These are phyloP conservation scores for Paecilomyces sp. DNA, from an alignment of 2,329 filamentous ascomycete species.

Conservation along the genomic window DNA sequence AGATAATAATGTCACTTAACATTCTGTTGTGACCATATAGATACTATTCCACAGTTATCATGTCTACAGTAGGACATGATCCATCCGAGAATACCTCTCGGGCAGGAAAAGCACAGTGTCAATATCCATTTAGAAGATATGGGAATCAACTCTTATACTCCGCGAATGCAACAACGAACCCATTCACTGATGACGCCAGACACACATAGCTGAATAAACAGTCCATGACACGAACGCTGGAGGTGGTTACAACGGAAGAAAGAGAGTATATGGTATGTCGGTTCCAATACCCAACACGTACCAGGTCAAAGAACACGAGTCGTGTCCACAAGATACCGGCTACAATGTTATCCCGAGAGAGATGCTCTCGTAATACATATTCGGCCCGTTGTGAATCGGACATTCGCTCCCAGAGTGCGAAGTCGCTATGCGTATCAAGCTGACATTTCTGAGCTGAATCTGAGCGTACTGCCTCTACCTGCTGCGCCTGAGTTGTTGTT, in stretches of 20 bases:
- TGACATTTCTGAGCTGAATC: slow-evolving; percentile 32
- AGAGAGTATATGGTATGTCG: background rate
- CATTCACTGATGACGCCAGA: background rate
- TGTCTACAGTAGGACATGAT: no score
- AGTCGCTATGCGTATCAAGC: slow-evolving; percentile 8
- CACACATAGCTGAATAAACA: background rate
- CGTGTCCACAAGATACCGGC: no score
- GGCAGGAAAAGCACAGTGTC: no score
- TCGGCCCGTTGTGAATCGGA: background rate
- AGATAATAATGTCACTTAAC: no score
- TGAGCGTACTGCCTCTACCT: slow-evolving; percentile 29
- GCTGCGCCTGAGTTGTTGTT: slow-evolving; percentile 18
- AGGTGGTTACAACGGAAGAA: no score
- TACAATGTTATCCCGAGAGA: no score
- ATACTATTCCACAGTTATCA: no score
- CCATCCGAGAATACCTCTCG: no score
- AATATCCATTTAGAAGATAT: background rate
- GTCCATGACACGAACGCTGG: background rate
- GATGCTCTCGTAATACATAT: background rate
- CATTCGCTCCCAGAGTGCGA: background rate
- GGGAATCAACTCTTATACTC: background rate
- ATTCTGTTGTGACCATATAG: no score
- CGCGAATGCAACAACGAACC: background rate
- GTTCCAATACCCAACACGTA: background rate
- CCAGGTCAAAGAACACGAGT: no score